phyloP scores from a whole-genome alignment of 2,329 filamentous ascomycete genomes.

The Remersonia thermophila region DNA sequence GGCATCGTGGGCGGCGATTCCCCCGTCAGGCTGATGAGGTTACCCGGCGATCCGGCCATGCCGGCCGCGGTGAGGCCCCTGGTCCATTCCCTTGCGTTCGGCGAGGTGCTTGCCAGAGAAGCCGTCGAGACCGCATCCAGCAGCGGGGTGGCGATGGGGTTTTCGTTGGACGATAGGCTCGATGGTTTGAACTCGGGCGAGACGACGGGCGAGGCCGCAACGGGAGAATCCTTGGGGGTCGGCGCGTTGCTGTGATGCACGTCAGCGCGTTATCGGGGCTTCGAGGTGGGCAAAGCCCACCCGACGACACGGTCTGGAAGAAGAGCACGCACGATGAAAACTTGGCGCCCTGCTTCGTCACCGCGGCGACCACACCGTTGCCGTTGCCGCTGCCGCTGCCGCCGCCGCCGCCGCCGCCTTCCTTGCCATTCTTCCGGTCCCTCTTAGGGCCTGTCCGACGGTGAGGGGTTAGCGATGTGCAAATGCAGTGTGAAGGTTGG shows the following conservation, averaged over 20 bases:
- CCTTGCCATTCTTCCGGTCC: constrained; percentile 43
- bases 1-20: constrained; percentile 42
- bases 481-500: neutral
- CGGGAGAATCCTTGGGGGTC: constrained; percentile 24
- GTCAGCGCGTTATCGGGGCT: constrained; percentile 2
- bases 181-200: constrained; percentile 35
- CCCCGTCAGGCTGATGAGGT: constrained; percentile 37
- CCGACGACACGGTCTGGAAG: too few species aligned
- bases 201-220: constrained; percentile 32
- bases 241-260: constrained; percentile 18
- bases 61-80: constrained; percentile 23
- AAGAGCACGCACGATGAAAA: constrained; percentile 27
- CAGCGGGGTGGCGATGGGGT: constrained; percentile 32
- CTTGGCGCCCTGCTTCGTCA: constrained; percentile 41
- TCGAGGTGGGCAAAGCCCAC: too few species aligned
- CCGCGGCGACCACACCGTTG: constrained; percentile 41
- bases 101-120: constrained; percentile 26
- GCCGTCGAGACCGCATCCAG: constrained; percentile 35
- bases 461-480: constrained; percentile 1
- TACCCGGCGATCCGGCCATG: constrained; percentile 40
- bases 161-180: constrained; percentile 29
- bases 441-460: constrained; percentile 33
- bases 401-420: constrained; percentile 37
- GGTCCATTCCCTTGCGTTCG: constrained; percentile 37
- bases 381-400: too few species aligned